These are phyloP conservation scores for Fallopia convolvulus DNA, from an alignment of 148 eudicot genomes.

Conservation along the genomic window DNA sequence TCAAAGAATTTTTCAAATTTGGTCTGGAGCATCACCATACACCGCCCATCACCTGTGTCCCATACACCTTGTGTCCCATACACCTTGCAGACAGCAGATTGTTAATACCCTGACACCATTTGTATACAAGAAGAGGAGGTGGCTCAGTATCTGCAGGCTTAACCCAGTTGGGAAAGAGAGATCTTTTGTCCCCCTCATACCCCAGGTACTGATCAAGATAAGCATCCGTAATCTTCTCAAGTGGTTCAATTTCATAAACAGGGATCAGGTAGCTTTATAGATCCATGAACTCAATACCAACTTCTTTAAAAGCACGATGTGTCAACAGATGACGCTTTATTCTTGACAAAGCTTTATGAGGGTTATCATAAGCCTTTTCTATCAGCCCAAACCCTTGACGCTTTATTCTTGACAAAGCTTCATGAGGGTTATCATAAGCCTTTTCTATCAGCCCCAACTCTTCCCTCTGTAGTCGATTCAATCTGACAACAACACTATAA, in stretches of 20 bases:
- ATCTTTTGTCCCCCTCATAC: slow-evolving; percentile 99
- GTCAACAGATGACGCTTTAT: slow-evolving; percentile 98
- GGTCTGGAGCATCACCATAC: slow-evolving; percentile 99
- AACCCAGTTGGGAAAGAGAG: slow-evolving; percentile 97
- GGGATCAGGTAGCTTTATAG: slow-evolving; percentile 95
- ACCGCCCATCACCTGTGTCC: slow-evolving; percentile 98
- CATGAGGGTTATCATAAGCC: slow-evolving; percentile 99
- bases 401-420: slow-evolving; percentile 88
- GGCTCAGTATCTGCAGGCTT: slow-evolving; percentile 99
- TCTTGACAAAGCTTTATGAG: slow-evolving; percentile 91
- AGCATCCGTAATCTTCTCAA: slow-evolving; percentile 98
- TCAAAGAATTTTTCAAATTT: slow-evolving; percentile 98
- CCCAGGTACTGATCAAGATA: slow-evolving; percentile 95
- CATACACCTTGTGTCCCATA: slow-evolving; percentile 43
- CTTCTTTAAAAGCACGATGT: slow-evolving; percentile 98
- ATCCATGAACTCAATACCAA: slow-evolving; percentile 99
- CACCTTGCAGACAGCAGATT: too few relatives aligned
- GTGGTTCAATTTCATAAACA: slow-evolving; percentile 96
- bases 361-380: slow-evolving; percentile 99
- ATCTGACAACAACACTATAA: slow-evolving; percentile 93
- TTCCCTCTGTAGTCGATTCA: slow-evolving; percentile 92
- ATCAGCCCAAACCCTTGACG: slow-evolving; percentile 99
- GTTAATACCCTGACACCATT: slow-evolving; percentile 99
- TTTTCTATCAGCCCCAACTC: slow-evolving; percentile 97
- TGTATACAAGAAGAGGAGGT: slow-evolving; percentile 90